Evolutionary conservation across 768 basidiomycete genomes (phyloP).

Genomic region (Rhizopogon vesiculosus): DNA sequence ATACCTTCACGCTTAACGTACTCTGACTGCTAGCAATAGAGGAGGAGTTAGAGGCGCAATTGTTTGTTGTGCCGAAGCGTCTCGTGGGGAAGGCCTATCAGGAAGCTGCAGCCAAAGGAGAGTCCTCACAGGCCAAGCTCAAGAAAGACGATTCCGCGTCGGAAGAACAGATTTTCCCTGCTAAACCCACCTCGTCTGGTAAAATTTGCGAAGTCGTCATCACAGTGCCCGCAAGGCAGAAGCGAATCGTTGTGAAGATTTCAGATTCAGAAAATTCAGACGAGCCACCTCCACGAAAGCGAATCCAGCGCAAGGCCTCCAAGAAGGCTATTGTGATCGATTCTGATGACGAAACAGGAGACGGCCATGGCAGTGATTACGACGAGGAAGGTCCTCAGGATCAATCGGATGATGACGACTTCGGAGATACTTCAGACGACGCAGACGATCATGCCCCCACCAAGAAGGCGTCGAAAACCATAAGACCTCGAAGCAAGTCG

Average conservation of each 20-base stretch:
- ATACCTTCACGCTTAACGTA: background rate
- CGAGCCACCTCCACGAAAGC: slow-evolving; percentile 31
- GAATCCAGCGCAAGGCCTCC: slow-evolving; percentile 30
- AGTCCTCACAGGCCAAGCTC: slow-evolving; percentile 15
- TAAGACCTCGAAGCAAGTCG: slow-evolving; percentile 14
- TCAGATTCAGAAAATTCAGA: slow-evolving; percentile 32
- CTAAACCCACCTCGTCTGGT: slow-evolving; percentile 32
- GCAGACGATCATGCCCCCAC: slow-evolving; percentile 16
- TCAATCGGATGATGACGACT: slow-evolving; percentile 33
- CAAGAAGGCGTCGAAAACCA: slow-evolving; percentile 17
- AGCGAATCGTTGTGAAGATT: slow-evolving; percentile 11
- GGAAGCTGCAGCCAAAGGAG: slow-evolving; percentile 44
- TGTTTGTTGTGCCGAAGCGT: slow-evolving; percentile 52
- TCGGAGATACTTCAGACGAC: slow-evolving; percentile 24
- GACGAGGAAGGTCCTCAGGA: slow-evolving; percentile 19
- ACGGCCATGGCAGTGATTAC: slow-evolving; percentile 21
- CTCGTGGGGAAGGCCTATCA: slow-evolving; percentile 74
- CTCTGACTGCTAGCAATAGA: slow-evolving; percentile 28
- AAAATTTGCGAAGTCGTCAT: slow-evolving; percentile 58
- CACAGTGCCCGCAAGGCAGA: slow-evolving; percentile 20
- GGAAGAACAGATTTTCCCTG: slow-evolving; percentile 19
- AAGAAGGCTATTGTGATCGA: slow-evolving; percentile 39
- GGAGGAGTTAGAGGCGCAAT: slow-evolving; percentile 45
- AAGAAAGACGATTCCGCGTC: slow-evolving; percentile 10
- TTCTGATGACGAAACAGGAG: slow-evolving; percentile 47